phyloP scores from a whole-genome alignment of 2,329 filamentous ascomycete genomes.

The Ilyonectria sp. region DNA sequence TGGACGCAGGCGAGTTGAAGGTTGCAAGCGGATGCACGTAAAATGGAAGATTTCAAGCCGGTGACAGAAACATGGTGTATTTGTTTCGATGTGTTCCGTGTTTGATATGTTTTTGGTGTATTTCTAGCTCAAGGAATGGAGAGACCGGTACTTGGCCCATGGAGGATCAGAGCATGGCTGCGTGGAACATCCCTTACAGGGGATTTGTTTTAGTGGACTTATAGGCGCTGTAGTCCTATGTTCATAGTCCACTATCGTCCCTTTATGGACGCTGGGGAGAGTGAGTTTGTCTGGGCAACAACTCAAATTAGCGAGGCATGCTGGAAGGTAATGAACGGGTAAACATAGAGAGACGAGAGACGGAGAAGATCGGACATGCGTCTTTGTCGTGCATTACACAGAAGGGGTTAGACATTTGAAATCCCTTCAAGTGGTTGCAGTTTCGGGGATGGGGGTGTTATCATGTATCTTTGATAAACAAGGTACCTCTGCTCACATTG shows the following conservation, averaged over 20 bases:
- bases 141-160: not conserved
- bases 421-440: not conserved
- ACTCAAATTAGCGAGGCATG: not conserved
- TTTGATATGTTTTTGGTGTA: slow-evolving; percentile 4
- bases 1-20: not conserved
- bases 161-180: not conserved
- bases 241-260: not conserved
- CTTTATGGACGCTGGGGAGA: not conserved
- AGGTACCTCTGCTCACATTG: not conserved
- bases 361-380: not conserved
- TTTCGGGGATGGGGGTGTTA: not conserved
- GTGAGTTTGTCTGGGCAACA: not conserved
- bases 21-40: not conserved
- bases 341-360: not conserved
- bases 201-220: slow-evolving; percentile 1
- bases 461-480: slow-evolving; percentile 9
- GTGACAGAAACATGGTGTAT: not conserved
- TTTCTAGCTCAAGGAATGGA: not conserved
- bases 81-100: not conserved
- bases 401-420: not conserved
- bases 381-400: not conserved
- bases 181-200: not conserved
- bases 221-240: no score
- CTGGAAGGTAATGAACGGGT: not conserved
- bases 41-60: not conserved